phyloP scores from a whole-genome alignment of 1,284 basidiomycete species.

The Cerioporus squamosus region DNA sequence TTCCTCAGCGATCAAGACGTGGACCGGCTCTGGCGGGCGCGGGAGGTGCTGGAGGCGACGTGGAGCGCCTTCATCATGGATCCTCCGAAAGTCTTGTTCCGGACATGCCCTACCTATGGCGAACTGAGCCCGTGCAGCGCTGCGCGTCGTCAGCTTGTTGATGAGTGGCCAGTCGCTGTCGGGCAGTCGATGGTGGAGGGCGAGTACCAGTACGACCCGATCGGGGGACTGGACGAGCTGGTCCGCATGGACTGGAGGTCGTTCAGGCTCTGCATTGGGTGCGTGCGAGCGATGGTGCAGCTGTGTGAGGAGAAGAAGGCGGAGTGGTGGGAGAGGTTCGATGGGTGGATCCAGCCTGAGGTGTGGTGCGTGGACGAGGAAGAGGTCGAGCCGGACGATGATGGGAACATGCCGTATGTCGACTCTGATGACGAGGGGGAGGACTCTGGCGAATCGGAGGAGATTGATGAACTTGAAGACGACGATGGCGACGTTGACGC shows the following conservation, averaged over 20 bases:
- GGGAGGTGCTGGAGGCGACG: constrained; percentile 26
- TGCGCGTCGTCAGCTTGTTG: not conserved
- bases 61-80: constrained; percentile 24
- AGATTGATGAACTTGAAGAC: no score
- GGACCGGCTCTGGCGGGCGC: constrained; percentile 20
- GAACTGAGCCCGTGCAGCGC: constrained; percentile 8
- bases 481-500: no score
- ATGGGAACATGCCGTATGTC: no score
- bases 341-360: not conserved
- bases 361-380: no score
- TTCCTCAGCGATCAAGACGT: constrained; percentile 13
- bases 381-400: no score
- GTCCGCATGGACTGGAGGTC: constrained; percentile 31
- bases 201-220: constrained; percentile 28
- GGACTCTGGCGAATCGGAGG: no score
- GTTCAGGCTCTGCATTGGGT: constrained; percentile 34
- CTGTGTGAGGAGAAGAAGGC: not conserved
- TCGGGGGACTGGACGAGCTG: constrained; percentile 33
- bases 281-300: constrained; percentile 15
- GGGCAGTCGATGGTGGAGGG: constrained; percentile 20
- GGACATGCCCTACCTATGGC: constrained; percentile 1
- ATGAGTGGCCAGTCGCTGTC: constrained; percentile 19
- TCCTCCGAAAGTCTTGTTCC: constrained; percentile 13
- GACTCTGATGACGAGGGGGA: no score
- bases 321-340: not conserved